phyloP scores from a whole-genome alignment of 2,329 filamentous ascomycete species.

The Aspergillus latus region DNA sequence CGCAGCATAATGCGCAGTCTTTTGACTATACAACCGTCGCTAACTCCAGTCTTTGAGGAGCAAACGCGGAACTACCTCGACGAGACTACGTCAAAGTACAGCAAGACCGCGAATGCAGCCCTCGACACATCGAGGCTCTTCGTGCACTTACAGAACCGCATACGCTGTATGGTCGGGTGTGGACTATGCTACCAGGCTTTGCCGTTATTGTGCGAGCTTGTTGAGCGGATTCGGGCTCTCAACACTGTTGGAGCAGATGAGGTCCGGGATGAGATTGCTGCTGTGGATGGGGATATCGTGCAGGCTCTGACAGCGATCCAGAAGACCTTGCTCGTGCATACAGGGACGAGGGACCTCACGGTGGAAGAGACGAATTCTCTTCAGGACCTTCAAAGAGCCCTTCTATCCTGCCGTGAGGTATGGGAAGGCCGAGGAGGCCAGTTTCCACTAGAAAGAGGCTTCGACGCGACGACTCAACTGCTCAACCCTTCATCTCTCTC shows the following conservation, averaged over 20 bases:
- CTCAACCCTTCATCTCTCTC: background rate
- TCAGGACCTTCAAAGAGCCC: background rate
- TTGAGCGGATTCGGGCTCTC: background rate
- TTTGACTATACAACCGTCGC: background rate
- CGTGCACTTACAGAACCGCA: background rate
- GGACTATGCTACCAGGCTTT: conserved; percentile 2
- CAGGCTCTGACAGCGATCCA: background rate
- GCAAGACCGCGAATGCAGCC: background rate
- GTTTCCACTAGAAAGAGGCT: background rate
- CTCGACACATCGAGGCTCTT: background rate
- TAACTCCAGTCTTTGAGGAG: background rate
- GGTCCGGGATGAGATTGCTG: background rate
- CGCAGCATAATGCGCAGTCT: conserved; percentile 37
- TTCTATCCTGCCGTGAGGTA: background rate
- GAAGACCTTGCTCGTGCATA: background rate
- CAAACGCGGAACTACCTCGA: background rate
- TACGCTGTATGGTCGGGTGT: conserved; percentile 5
- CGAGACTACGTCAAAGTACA: background rate
- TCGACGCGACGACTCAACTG: background rate
- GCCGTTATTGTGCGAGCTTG: background rate
- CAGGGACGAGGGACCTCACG: background rate
- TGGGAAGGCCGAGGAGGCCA: background rate
- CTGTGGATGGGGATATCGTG: background rate
- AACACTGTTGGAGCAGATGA: background rate
- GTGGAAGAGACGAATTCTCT: background rate